Evolutionary conservation across 2,329 filamentous ascomycete species (phyloP).

Genomic region (Fusarium begoniae): DNA sequence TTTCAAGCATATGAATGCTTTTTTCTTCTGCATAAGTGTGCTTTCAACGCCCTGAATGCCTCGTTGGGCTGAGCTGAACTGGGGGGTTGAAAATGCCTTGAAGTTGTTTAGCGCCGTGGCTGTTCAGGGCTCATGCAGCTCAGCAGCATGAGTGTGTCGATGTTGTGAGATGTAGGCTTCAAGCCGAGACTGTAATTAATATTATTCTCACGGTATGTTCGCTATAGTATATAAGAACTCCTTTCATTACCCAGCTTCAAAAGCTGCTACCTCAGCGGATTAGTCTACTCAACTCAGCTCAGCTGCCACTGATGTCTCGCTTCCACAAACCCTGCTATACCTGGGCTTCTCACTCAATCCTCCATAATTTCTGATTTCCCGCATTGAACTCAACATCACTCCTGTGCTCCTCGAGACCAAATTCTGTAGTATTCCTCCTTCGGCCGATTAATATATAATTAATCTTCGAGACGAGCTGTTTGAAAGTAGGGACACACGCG

Average conservation of each 20-base stretch:
- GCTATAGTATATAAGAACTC: not conserved
- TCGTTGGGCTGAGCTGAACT: not conserved
- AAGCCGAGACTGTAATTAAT: not conserved
- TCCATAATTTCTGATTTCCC: not conserved
- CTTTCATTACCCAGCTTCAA: not conserved
- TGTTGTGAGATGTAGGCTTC: not conserved
- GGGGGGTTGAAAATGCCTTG: not conserved
- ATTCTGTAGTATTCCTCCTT: not conserved
- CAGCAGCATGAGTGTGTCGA: not conserved
- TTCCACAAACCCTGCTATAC: not conserved
- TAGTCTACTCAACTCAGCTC: not conserved
- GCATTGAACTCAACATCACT: not conserved
- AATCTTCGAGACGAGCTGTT: slow-evolving; percentile 1
- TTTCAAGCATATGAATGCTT: not conserved
- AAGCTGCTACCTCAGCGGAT: not conserved
- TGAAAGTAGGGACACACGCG: slow-evolving; percentile 28
- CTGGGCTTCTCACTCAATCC: not conserved
- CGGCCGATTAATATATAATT: not conserved
- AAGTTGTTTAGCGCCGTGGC: slow-evolving; percentile 2
- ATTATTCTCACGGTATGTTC: not conserved
- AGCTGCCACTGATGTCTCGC: not conserved
- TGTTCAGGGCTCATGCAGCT: not conserved
- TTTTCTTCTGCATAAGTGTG: not conserved
- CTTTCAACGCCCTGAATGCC: not conserved
- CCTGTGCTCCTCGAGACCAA: not conserved